Percentiles rank a stretch among this genome's conserved stretches.
Evolutionary conservation across 2,329 filamentous ascomycete genomes (phyloP).

Genomic region (Aspergillus quadricinctus): DNA sequence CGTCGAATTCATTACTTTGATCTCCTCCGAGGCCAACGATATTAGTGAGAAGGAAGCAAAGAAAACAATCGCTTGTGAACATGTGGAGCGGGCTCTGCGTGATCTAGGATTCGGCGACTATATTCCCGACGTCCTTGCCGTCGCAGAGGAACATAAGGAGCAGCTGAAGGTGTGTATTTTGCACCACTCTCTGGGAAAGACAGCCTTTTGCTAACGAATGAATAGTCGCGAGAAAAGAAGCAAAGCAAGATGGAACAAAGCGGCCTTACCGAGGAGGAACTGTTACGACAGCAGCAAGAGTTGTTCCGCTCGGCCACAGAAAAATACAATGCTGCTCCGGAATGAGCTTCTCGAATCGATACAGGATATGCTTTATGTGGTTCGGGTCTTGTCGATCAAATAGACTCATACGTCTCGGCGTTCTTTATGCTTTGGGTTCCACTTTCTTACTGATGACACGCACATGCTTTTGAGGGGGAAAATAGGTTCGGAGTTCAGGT

Average conservation of each 20-base stretch:
- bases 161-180: slow-evolving; percentile 70
- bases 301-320: slow-evolving; percentile 78
- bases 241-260: slow-evolving; percentile 95
- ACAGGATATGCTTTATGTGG: slow-evolving; percentile 3
- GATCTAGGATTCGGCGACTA: slow-evolving; percentile 92
- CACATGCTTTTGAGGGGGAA: slow-evolving; percentile 1
- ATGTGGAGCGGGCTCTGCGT: slow-evolving; percentile 91
- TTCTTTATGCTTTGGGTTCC: slow-evolving; percentile 1
- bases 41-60: slow-evolving; percentile 98
- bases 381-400: slow-evolving; percentile 30
- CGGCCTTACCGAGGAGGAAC: slow-evolving; percentile 83
- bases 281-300: slow-evolving; percentile 83
- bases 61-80: slow-evolving; percentile 97
- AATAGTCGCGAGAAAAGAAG: slow-evolving; percentile 88
- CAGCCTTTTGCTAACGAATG: slow-evolving; percentile 12
- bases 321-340: slow-evolving; percentile 58
- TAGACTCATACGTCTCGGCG: slow-evolving; percentile 15
- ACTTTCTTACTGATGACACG: neutral
- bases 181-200: slow-evolving; percentile 1
- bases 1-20: slow-evolving; percentile 96
- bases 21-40: slow-evolving; percentile 98
- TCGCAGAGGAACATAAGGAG: slow-evolving; percentile 88
- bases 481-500: slow-evolving; percentile 18
- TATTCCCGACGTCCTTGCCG: slow-evolving; percentile 78
- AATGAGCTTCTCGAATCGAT: slow-evolving; percentile 18